Evolutionary conservation across 139 green algal genomes (phyloP).

Genomic region (Picochlorum sp.): DNA sequence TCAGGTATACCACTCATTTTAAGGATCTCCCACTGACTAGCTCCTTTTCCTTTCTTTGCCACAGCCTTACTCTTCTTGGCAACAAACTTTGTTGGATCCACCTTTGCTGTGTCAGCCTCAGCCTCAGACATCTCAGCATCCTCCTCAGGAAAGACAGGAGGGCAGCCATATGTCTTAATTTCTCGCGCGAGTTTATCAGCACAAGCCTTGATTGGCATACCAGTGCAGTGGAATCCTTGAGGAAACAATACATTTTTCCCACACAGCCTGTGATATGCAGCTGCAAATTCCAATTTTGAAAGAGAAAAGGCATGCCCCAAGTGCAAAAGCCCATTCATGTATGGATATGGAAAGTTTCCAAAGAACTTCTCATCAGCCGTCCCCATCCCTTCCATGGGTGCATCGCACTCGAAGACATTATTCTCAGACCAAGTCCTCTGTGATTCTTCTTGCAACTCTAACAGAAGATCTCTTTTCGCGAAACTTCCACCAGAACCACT

Average conservation of each 20-base stretch:
- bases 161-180: slow-evolving; percentile 73
- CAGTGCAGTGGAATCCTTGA: slow-evolving; percentile 97
- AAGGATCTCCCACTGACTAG: slow-evolving; percentile 92
- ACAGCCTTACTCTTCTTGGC: slow-evolving; percentile 89
- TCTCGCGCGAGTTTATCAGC: slow-evolving; percentile 88
- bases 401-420: slow-evolving; percentile 81
- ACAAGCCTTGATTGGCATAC: slow-evolving; percentile 99
- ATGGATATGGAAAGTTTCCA: slow-evolving; percentile 98
- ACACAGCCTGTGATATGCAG: slow-evolving; percentile 84
- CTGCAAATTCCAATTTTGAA: slow-evolving; percentile 97
- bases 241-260: slow-evolving; percentile 90
- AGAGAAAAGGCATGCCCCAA: slow-evolving; percentile 97
- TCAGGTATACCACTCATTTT: slow-evolving; percentile 72
- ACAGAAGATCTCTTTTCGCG: slow-evolving; percentile 69
- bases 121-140: background rate
- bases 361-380: slow-evolving; percentile 82
- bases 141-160: slow-evolving; percentile 66
- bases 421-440: slow-evolving; percentile 75
- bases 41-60: slow-evolving; percentile 69
- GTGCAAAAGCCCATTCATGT: slow-evolving; percentile 99
- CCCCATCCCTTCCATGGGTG: slow-evolving; percentile 35
- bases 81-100: slow-evolving; percentile 80
- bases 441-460: slow-evolving; percentile 59
- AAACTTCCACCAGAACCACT: slow-evolving; percentile 13
- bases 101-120: slow-evolving; percentile 4